Evolutionary conservation across 1,284 basidiomycete species (phyloP).

Genomic region (Dichomitus squalens): DNA sequence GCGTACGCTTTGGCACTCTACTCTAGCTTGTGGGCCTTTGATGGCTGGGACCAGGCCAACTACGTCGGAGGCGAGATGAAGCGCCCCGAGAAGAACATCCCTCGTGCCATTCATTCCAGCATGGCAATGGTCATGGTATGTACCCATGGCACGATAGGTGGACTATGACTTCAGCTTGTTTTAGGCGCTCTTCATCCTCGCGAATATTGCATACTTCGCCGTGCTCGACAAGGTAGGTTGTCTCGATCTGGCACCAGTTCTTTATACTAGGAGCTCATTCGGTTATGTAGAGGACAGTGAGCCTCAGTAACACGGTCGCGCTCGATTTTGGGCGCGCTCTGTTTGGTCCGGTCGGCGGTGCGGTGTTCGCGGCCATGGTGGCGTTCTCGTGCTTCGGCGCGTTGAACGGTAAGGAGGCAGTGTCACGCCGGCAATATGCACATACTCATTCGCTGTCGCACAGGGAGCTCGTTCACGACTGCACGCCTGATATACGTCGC

Average conservation of each 20-base stretch:
- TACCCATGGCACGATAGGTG: not conserved
- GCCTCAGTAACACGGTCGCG: slow-evolving; percentile 90
- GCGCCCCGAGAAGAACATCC: slow-evolving; percentile 84
- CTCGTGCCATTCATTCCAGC: slow-evolving; percentile 86
- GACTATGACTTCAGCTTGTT: not conserved
- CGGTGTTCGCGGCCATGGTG: slow-evolving; percentile 88
- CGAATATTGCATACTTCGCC: slow-evolving; percentile 91
- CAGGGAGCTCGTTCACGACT: slow-evolving; percentile 81
- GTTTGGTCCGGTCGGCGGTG: slow-evolving; percentile 85
- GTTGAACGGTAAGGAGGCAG: slow-evolving; percentile 63
- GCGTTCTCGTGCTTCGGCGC: slow-evolving; percentile 95
- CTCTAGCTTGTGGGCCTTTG: slow-evolving; percentile 94
- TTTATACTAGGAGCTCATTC: not conserved
- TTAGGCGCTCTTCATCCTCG: slow-evolving; percentile 75
- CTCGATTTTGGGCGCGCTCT: slow-evolving; percentile 91
- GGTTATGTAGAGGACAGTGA: slow-evolving; percentile 55
- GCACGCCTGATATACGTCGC: slow-evolving; percentile 88
- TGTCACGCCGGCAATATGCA: not conserved
- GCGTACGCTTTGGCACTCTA: slow-evolving; percentile 93
- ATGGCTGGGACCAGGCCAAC: slow-evolving; percentile 91
- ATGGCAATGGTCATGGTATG: slow-evolving; percentile 78
- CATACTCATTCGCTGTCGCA: not conserved
- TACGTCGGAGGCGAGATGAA: slow-evolving; percentile 94
- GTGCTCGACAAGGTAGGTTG: slow-evolving; percentile 77
- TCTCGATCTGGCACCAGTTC: slow-evolving; percentile 1